Percentiles rank a stretch among this genome's conserved stretches.
Conservation (phyloP, 768 basidiomycete genomes). For the Leccinum sublutescens region DNA sequence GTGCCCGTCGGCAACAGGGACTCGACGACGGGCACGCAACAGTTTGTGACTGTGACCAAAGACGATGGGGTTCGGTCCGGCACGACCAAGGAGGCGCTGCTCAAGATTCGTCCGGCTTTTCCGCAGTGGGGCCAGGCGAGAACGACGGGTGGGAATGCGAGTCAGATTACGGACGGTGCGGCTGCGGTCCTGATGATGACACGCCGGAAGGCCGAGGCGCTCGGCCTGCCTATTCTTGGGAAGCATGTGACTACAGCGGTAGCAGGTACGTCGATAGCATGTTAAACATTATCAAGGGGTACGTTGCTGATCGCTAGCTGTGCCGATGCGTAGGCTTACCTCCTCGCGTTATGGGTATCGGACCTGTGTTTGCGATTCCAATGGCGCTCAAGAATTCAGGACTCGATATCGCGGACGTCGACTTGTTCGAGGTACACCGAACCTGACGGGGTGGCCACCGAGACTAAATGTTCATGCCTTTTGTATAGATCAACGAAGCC, state of each 20-base stretch:
- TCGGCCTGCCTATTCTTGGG: conserved; percentile 71
- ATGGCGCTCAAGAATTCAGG: conserved; percentile 68
- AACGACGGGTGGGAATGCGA: conserved; percentile 85
- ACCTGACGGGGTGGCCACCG: background rate
- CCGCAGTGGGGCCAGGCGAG: conserved; percentile 75
- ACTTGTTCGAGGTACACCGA: conserved; percentile 66
- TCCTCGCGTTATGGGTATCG: conserved; percentile 87
- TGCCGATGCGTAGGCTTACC: conserved; percentile 48
- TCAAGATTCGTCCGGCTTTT: conserved; percentile 72
- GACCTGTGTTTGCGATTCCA: conserved; percentile 82
- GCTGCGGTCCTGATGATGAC: conserved; percentile 83
- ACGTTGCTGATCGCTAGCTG: background rate
- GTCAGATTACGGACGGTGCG: conserved; percentile 82
- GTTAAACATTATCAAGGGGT: background rate
- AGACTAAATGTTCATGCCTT: background rate
- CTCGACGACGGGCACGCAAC: conserved; percentile 50
- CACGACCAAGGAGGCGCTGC: conserved; percentile 63
- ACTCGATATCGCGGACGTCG: conserved; percentile 65
- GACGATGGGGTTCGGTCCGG: conserved; percentile 81
- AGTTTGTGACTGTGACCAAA: conserved; percentile 52
- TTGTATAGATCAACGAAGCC: conserved; percentile 79
- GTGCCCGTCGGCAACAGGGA: conserved; percentile 64
- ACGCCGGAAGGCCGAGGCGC: conserved; percentile 70
- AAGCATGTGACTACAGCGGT: conserved; percentile 76
- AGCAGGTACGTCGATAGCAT: conserved; percentile 43